Base-by-base conservation (phyloP, 352 stramenopile species). In the Bremia lactucae region DNA sequence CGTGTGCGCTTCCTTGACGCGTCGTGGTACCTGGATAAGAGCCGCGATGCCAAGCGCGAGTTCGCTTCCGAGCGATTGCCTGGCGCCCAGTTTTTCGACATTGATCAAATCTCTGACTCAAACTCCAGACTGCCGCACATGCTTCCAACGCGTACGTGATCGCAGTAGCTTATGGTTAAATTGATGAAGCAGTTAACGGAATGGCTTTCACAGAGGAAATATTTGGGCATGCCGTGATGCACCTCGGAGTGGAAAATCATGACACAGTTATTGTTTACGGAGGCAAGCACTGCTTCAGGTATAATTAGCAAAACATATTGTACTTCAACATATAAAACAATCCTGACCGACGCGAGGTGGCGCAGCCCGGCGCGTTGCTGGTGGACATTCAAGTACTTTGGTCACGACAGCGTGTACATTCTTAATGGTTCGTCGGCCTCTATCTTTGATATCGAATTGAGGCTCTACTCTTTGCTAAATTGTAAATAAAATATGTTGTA, bases 321-420 rank as follows among this genome's bases (percentile, higher is more conserved):
- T 14, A 21, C 21, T 38, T n/a, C n/a, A 14, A 25, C 23, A 14
- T 22, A 22, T 37, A 1, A 13, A 21, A 6, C 18, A 36, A 37
- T 22, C 6, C 7, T 21, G n/a, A 14, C 19, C 21, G 6, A 31
- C 21, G 11, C 15, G 11, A 21, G 21, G 14, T 11, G 21, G 8
- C 3, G 8, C 44, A 90, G 79, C 63, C 56, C 74, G 3, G 65
- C 80, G 16, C 73, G 81, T 26, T 83, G 73, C 52, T 95, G 80
- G 82, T 94, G 77, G 72, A 96, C 76, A 46, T 90, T 96, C 53
- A 88, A 89, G 51, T 83, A 72, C 43, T 94, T 95, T 62, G 86
- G 85, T 3, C 80, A 95, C 43, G 55, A 87, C 22, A 69, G 74
- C 14, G 85, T 95, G 6, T 70, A 92, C 48, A 79, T 96, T 20